A percentile compares a stretch with the other conserved stretches of the same genome.
Evolutionary conservation across 208 protist genomes (phyloP).

Genomic region (Crithidia acanthocephali): DNA sequence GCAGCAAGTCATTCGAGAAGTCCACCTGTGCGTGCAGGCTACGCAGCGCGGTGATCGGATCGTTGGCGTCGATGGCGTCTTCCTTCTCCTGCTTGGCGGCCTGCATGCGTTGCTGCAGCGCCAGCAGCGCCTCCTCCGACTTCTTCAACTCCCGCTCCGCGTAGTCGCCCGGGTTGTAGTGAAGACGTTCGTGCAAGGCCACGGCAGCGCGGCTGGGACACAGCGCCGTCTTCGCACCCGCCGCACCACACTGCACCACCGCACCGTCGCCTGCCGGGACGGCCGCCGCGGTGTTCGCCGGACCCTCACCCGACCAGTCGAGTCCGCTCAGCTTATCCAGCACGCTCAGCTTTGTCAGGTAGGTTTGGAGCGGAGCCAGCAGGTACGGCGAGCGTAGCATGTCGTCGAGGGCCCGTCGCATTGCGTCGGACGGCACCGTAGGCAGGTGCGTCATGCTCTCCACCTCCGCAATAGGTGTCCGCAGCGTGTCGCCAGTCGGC

Average conservation of each 20-base stretch:
- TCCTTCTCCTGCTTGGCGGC: slow-evolving; percentile 63
- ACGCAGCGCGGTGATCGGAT: slow-evolving; percentile 63
- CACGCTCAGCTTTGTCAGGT: slow-evolving; percentile 47
- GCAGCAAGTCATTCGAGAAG: slow-evolving; percentile 80
- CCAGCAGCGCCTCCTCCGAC: slow-evolving; percentile 55
- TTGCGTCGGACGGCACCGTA: slow-evolving; percentile 41
- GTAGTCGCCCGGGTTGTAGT: slow-evolving; percentile 77
- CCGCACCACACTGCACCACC: too few relatives aligned
- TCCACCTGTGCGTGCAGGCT: slow-evolving; percentile 80
- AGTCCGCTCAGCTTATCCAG: slow-evolving; percentile 42
- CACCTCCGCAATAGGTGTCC: slow-evolving; percentile 34
- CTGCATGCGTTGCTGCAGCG: slow-evolving; percentile 66
- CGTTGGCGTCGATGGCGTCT: slow-evolving; percentile 54
- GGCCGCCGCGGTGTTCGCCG: background rate
- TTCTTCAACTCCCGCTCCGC: slow-evolving; percentile 64
- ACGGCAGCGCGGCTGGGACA: slow-evolving; percentile 61
- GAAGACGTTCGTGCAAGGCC: slow-evolving; percentile 71
- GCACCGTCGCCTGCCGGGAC: background rate
- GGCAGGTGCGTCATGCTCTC: slow-evolving; percentile 44
- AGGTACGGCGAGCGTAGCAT: slow-evolving; percentile 65
- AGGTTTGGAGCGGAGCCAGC: slow-evolving; percentile 65
- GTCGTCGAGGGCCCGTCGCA: slow-evolving; percentile 64
- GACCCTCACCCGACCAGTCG: slow-evolving; percentile 23
- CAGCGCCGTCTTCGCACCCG: slow-evolving; percentile 29
- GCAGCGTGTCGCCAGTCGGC: slow-evolving; percentile 39